These are phyloP conservation scores for Erysimum cheiranthoides DNA, from an alignment of 345 rosid species.

Conservation along the genomic window DNA sequence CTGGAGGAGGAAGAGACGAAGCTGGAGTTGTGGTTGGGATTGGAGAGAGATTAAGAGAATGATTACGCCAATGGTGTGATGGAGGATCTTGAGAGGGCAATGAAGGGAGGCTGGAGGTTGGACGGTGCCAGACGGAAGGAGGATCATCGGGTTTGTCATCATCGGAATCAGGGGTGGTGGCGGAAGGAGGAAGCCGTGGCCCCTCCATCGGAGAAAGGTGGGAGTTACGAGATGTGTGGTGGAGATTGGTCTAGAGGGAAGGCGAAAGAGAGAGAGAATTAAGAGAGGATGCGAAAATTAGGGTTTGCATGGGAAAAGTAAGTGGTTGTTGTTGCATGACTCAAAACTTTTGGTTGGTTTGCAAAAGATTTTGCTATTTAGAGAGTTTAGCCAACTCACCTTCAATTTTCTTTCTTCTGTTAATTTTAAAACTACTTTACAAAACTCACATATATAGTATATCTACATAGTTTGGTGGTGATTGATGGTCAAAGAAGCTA, in stretches of 20 bases:
- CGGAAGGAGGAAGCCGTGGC: conserved; percentile 52
- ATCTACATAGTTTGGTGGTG: no score
- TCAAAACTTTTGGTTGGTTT: conserved; percentile 39
- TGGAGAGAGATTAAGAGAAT: conserved; percentile 42
- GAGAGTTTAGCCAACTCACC: conserved; percentile 37
- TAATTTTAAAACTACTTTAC: conserved; percentile 1
- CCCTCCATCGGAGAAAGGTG: conserved; percentile 70
- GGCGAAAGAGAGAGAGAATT: conserved; percentile 29
- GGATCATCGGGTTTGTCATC: conserved; percentile 36
- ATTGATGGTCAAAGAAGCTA: neutral
- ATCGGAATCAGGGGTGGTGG: conserved; percentile 35
- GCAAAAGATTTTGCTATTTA: conserved; percentile 35
- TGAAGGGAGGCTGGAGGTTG: conserved; percentile 39
- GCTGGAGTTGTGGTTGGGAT: conserved; percentile 9
- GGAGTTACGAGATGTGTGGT: conserved; percentile 40
- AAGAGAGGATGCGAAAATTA: conserved; percentile 41
- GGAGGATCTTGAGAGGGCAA: conserved; percentile 39
- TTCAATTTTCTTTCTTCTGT: conserved; percentile 25
- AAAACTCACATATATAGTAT: neutral
- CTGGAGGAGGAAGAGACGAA: conserved; percentile 30
- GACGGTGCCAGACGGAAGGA: conserved; percentile 41
- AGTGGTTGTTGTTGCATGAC: conserved; percentile 44
- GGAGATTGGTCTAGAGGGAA: conserved; percentile 40
- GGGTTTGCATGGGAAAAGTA: conserved; percentile 53
- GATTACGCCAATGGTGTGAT: conserved; percentile 39